Evolutionary conservation across 2,329 filamentous ascomycete species (phyloP).

Genomic region (Phyllosticta citriasiana): DNA sequence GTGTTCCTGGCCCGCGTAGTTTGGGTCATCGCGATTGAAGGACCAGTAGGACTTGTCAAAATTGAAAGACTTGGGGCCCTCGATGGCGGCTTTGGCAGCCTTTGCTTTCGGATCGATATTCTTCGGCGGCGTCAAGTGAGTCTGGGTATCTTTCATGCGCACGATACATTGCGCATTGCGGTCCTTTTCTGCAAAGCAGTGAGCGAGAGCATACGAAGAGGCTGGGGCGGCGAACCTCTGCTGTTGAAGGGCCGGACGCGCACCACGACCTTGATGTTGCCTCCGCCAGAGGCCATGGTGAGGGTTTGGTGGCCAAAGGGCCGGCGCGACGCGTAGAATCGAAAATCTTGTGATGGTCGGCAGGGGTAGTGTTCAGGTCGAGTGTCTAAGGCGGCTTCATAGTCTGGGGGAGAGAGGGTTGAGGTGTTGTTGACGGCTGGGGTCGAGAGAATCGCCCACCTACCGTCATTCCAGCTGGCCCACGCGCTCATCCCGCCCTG

Average conservation of each 20-base stretch:
- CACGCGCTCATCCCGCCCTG: not conserved
- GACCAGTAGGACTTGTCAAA: constrained; percentile 99
- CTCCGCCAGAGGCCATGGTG: constrained; percentile 63
- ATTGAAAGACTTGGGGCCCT: constrained; percentile 74
- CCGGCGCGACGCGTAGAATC: constrained; percentile 6
- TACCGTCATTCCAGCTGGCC: not conserved
- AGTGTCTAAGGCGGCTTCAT: constrained; percentile 9
- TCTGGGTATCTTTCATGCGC: constrained; percentile 90
- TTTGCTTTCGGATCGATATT: constrained; percentile 50
- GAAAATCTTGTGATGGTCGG: not conserved
- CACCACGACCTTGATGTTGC: constrained; percentile 99
- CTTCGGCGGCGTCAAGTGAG: constrained; percentile 66
- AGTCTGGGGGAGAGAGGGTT: constrained; percentile 3
- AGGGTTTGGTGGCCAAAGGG: constrained; percentile 1
- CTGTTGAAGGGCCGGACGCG: constrained; percentile 90
- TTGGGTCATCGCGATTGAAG: constrained; percentile 69
- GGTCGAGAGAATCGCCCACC: not conserved
- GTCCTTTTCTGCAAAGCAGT: constrained; percentile 61
- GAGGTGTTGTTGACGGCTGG: constrained; percentile 5
- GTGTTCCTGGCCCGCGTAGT: constrained; percentile 84
- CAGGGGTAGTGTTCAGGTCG: not conserved
- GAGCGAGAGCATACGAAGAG: not conserved
- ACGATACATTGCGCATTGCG: constrained; percentile 93
- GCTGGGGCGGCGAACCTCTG: constrained; percentile 54
- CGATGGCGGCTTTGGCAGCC: constrained; percentile 51